A percentile compares a stretch with the other conserved stretches of the same genome.
Evolutionary conservation across 139 green algal species (phyloP).

Genomic region (Ettlia oleoabundans): DNA sequence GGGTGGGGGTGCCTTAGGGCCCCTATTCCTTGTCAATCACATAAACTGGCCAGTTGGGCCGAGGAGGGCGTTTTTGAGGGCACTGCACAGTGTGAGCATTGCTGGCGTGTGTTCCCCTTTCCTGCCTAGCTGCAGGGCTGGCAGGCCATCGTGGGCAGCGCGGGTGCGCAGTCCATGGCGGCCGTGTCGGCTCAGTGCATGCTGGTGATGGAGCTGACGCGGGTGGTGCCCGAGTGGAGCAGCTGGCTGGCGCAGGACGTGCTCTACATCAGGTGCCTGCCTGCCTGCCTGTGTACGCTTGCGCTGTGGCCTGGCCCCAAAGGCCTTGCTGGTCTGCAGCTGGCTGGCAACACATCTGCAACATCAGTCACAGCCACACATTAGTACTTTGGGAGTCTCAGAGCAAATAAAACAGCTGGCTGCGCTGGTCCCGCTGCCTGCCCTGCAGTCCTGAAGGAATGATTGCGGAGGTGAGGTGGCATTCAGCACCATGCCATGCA

Average conservation of each 20-base stretch:
- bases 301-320: too few species aligned
- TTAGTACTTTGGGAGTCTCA: too few species aligned
- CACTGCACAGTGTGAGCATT: too few species aligned
- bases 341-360: too few species aligned
- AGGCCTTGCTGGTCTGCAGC: too few species aligned
- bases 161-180: not conserved
- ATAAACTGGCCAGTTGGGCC: too few species aligned
- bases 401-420: not conserved
- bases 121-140: slow-evolving; percentile 26
- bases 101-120: not conserved
- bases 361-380: too few species aligned
- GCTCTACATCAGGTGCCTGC: slow-evolving; percentile 46
- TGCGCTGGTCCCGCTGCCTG: not conserved
- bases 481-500: too few species aligned
- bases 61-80: too few species aligned
- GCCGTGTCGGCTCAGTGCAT: slow-evolving; percentile 40
- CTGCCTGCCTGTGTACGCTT: not conserved
- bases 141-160: slow-evolving; percentile 6
- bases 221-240: slow-evolving; percentile 30
- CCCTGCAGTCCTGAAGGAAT: slow-evolving; percentile 46
- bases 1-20: too few species aligned
- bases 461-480: slow-evolving; percentile 47
- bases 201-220: slow-evolving; percentile 49
- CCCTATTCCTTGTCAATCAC: too few species aligned
- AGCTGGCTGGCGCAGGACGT: slow-evolving; percentile 42